A percentile compares a stretch with the other conserved stretches of the same genome.
Conservation (phyloP, 805 yeast species). For the Myxozyma udenii region DNA sequence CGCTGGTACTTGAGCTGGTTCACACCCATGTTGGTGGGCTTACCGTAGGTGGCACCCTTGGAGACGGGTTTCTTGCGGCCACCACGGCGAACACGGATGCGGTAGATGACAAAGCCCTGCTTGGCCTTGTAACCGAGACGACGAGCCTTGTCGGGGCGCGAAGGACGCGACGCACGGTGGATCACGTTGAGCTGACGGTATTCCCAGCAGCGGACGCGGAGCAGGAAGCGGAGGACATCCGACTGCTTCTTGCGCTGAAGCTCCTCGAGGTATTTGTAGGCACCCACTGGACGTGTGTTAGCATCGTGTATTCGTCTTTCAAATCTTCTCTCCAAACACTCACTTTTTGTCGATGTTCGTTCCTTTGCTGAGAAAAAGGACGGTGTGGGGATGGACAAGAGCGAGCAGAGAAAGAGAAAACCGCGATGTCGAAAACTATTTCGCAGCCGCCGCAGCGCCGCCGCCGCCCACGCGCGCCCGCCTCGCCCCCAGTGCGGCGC, state of each 20-base stretch:
- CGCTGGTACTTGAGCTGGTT: constrained; percentile 99
- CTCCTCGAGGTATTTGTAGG: constrained; percentile 99
- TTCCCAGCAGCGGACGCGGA: constrained; percentile 99
- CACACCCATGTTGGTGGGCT: constrained; percentile 99
- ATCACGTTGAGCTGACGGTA: constrained; percentile 98
- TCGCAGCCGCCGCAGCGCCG: too few relatives aligned
- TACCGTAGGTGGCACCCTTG: constrained; percentile 99
- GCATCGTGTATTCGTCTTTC: constrained; percentile 1
- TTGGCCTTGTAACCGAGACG: constrained; percentile 99
- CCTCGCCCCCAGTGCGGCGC: too few relatives aligned
- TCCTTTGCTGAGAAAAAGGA: too few relatives aligned
- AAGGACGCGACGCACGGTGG: constrained; percentile 98
- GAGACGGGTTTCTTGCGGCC: constrained; percentile 99
- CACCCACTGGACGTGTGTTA: constrained; percentile 68
- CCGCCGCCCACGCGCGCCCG: too few relatives aligned
- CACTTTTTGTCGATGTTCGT: too few relatives aligned
- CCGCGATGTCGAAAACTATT: too few relatives aligned
- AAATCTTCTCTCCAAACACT: constrained; percentile 1
- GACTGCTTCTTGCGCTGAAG: constrained; percentile 99
- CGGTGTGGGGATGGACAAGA: too few relatives aligned
- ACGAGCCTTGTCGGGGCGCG: constrained; percentile 99
- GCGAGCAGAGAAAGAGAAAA: too few relatives aligned
- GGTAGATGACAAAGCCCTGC: constrained; percentile 98
- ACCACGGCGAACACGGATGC: constrained; percentile 99
- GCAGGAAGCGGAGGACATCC: constrained; percentile 97